Percentiles rank a stretch among this genome's conserved stretches.
phyloP scores from a whole-genome alignment of 2,329 filamentous ascomycete species.

The Neofusicoccum sp. region DNA sequence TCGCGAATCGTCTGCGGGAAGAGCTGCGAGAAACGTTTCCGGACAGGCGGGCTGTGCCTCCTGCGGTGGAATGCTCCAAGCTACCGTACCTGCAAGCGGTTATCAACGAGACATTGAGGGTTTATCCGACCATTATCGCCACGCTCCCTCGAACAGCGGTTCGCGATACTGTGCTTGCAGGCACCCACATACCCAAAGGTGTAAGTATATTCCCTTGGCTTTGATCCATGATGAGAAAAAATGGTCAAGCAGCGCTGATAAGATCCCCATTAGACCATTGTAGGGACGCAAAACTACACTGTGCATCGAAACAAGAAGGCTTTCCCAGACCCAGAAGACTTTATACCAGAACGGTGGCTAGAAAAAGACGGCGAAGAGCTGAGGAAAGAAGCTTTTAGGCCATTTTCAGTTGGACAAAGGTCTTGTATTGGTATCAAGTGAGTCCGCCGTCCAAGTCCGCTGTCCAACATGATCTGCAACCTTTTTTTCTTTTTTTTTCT shows the following conservation, averaged over 20 bases:
- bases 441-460: background rate
- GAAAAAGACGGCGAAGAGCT: background rate
- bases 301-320: background rate
- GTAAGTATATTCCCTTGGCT: background rate
- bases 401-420: background rate
- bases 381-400: background rate
- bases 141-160: background rate
- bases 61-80: background rate
- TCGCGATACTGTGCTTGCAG: background rate
- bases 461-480: too few species aligned
- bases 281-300: background rate
- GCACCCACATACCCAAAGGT: background rate
- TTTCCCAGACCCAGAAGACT: background rate
- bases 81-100: slow-evolving; percentile 15
- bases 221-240: too few species aligned
- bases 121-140: slow-evolving; percentile 15
- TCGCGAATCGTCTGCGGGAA: background rate
- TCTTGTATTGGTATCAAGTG: slow-evolving; percentile 3
- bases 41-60: background rate
- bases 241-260: background rate
- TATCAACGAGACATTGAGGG: slow-evolving; percentile 14
- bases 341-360: background rate
- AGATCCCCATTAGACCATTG: background rate
- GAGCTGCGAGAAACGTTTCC: background rate
- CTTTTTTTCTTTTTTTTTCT: too few species aligned